A percentile compares a stretch with the other conserved stretches of the same genome.
Conservation (phyloP, 768 basidiomycete species). For the Suillus subaureus region DNA sequence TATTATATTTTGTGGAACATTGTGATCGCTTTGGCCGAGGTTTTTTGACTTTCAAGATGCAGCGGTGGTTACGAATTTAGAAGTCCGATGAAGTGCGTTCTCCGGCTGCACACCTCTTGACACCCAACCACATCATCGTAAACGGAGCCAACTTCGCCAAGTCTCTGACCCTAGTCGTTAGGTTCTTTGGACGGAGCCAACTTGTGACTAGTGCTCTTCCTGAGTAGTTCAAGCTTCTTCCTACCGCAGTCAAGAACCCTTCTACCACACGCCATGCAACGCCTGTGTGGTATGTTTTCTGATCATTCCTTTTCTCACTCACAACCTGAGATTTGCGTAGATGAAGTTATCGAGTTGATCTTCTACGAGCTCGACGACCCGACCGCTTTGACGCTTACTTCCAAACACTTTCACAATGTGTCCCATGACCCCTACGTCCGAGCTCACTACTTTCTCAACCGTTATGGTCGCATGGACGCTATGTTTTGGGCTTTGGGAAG, state of each 20-base stretch:
- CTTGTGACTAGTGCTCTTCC: neutral
- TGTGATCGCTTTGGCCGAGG: neutral
- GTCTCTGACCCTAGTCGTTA: neutral
- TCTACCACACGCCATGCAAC: conserved; percentile 48
- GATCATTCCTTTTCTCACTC: conserved; percentile 15
- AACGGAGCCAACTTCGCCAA: conserved; percentile 25
- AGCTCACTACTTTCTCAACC: conserved; percentile 75
- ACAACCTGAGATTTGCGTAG: conserved; percentile 25
- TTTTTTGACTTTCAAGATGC: neutral
- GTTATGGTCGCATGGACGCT: conserved; percentile 71
- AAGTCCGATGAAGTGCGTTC: conserved; percentile 38
- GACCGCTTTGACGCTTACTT: conserved; percentile 55
- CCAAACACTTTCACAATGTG: conserved; percentile 60
- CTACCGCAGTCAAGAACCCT: conserved; percentile 2
- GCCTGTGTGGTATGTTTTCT: conserved; percentile 61
- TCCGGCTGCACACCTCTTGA: conserved; percentile 35
- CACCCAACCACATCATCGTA: conserved; percentile 36
- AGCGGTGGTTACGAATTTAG: conserved; percentile 33
- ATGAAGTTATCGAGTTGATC: conserved; percentile 73
- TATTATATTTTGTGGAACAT: conserved; percentile 2
- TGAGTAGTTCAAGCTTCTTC: conserved; percentile 10
- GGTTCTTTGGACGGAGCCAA: neutral
- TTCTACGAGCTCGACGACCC: conserved; percentile 75
- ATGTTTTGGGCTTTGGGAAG: conserved; percentile 76
- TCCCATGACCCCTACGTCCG: conserved; percentile 75